Evolutionary conservation across 805 yeast genomes (phyloP).

Genomic region (Saturnispora besseyi): DNA sequence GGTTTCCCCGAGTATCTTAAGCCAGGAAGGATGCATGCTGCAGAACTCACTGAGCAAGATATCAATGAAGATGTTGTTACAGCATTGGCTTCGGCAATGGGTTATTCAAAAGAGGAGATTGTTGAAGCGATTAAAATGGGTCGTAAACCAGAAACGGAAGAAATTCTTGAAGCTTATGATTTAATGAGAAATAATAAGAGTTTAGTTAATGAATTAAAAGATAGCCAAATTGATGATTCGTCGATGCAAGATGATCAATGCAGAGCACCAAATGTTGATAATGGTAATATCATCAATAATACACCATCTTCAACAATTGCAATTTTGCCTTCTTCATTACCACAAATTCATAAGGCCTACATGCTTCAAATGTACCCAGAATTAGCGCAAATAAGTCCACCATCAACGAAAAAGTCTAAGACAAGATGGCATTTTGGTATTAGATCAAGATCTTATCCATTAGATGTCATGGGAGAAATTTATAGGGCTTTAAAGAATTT

Average conservation of each 20-base stretch:
- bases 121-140: constrained; percentile 47
- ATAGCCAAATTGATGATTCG: constrained; percentile 13
- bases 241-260: constrained; percentile 16
- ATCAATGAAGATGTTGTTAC: constrained; percentile 69
- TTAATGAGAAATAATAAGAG: constrained; percentile 72
- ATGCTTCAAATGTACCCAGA: constrained; percentile 47
- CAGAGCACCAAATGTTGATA: constrained; percentile 27
- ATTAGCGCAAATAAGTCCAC: constrained; percentile 32
- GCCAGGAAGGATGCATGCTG: constrained; percentile 38
- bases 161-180: constrained; percentile 78
- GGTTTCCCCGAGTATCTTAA: constrained; percentile 72
- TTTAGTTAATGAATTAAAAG: constrained; percentile 58
- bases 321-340: constrained; percentile 85
- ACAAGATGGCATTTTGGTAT: constrained; percentile 99
- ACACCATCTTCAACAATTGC: constrained; percentile 79
- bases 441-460: constrained; percentile 88
- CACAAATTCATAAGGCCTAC: constrained; percentile 87
- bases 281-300: constrained; percentile 24
- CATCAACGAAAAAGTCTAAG: constrained; percentile 71
- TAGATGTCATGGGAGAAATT: constrained; percentile 98
- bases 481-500: constrained; percentile 86
- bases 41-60: constrained; percentile 27
- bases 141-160: constrained; percentile 45
- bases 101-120: constrained; percentile 79
- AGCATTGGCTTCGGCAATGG: constrained; percentile 75